These are phyloP conservation scores for Crucibulum parvulum DNA, from an alignment of 1,284 basidiomycete species.

Conservation along the genomic window DNA sequence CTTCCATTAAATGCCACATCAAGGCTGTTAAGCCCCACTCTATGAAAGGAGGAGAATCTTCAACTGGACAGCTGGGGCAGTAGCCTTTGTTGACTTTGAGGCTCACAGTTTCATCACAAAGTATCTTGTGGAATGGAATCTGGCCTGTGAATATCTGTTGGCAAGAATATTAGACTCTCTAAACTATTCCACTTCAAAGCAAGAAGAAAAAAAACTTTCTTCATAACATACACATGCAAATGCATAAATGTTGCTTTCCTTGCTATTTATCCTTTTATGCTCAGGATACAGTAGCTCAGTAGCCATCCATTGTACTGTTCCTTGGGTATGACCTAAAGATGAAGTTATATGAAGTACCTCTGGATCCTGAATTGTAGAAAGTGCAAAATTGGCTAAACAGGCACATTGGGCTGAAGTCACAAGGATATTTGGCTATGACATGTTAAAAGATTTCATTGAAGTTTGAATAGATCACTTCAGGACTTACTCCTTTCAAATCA, in stretches of 20 bases:
- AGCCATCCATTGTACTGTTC: constrained; percentile 24
- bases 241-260: constrained; percentile 24
- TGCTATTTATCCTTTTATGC: constrained; percentile 4
- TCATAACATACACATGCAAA: constrained; percentile 27
- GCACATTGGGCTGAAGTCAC: constrained; percentile 30
- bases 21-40: neutral
- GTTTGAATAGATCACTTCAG: neutral
- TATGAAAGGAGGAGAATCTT: neutral
- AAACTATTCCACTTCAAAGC: neutral
- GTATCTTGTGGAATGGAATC: neutral
- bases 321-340: constrained; percentile 8
- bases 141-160: constrained; percentile 2
- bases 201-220: constrained; percentile 8
- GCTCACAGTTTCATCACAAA: neutral
- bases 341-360: constrained; percentile 11
- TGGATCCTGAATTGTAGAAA: constrained; percentile 20
- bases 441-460: neutral
- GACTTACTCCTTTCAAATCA: constrained; percentile 44
- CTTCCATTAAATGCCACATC: neutral
- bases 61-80: neutral
- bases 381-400: constrained; percentile 43
- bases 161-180: no score
- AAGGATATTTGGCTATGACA: constrained; percentile 36
- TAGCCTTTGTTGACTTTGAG: neutral
- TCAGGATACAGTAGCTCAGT: constrained; percentile 19